Percentiles rank a stretch among this genome's conserved stretches.
phyloP scores from a whole-genome alignment of 2,329 filamentous ascomycete species.

The Alternaria gaisen region DNA sequence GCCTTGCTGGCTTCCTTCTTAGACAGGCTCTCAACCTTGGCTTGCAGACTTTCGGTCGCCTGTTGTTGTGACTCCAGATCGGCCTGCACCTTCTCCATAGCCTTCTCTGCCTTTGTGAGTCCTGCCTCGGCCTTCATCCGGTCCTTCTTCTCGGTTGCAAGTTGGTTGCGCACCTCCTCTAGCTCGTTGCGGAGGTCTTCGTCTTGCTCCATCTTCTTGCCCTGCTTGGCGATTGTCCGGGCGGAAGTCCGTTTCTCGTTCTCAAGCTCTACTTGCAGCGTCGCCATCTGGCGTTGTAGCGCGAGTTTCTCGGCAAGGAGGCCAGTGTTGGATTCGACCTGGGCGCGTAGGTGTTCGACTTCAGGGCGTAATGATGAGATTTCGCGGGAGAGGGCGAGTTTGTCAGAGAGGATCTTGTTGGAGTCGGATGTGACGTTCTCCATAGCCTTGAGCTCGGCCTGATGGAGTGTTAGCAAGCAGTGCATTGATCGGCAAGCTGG shows the following conservation, averaged over 20 bases:
- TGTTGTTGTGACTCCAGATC: slow-evolving; percentile 46
- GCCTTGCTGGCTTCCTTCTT: slow-evolving; percentile 45
- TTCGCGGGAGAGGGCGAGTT: slow-evolving; percentile 68
- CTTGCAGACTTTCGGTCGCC: slow-evolving; percentile 40
- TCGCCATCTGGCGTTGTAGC: slow-evolving; percentile 78
- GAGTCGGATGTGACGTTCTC: slow-evolving; percentile 74
- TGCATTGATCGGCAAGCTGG: slow-evolving; percentile 46
- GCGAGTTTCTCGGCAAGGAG: slow-evolving; percentile 80
- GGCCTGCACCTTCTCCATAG: slow-evolving; percentile 40
- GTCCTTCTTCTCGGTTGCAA: slow-evolving; percentile 57
- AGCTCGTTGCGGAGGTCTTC: slow-evolving; percentile 56
- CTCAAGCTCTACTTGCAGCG: slow-evolving; percentile 81
- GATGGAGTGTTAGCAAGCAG: slow-evolving; percentile 26
- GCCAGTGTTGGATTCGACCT: slow-evolving; percentile 69
- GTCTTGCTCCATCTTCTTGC: slow-evolving; percentile 60
- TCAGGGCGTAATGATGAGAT: slow-evolving; percentile 67
- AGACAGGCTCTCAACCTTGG: slow-evolving; percentile 44
- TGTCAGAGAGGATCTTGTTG: slow-evolving; percentile 73
- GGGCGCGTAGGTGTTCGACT: slow-evolving; percentile 68
- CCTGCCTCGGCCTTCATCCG: slow-evolving; percentile 52
- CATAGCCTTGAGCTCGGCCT: slow-evolving; percentile 77
- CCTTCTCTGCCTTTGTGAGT: slow-evolving; percentile 50
- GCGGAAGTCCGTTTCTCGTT: slow-evolving; percentile 78
- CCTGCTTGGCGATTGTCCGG: slow-evolving; percentile 62
- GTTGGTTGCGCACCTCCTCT: slow-evolving; percentile 57